phyloP scores from a whole-genome alignment of 352 stramenopile genomes.

The Phytopythium boreale region DNA sequence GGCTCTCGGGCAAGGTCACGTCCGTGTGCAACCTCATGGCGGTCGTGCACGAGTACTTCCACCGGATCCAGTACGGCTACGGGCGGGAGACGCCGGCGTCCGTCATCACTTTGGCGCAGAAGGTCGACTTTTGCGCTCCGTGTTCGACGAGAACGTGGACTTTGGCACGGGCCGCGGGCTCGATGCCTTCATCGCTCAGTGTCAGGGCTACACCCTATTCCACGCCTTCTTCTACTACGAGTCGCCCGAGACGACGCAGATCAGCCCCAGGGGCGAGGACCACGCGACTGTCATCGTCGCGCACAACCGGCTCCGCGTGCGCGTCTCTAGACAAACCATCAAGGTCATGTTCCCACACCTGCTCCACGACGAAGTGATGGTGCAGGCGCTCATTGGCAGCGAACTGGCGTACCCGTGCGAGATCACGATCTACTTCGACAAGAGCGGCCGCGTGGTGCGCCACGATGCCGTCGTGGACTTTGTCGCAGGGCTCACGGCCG shows the following conservation, averaged over 20 bases:
- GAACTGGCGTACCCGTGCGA: slow-evolving; percentile 24
- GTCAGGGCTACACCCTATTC: no score
- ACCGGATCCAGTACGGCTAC: no score
- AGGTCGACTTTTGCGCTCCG: no score
- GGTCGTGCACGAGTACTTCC: no score
- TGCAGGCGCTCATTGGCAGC: slow-evolving; percentile 29
- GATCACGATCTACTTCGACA: slow-evolving; percentile 26
- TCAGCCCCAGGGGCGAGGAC: slow-evolving; percentile 2
- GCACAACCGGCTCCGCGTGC: slow-evolving; percentile 11
- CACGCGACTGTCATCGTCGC: slow-evolving; percentile 14
- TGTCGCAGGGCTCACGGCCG: slow-evolving; percentile 13
- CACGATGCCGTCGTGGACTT: slow-evolving; percentile 24
- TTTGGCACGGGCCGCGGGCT: no score
- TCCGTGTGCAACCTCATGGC: no score
- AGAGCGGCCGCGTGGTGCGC: slow-evolving; percentile 18
- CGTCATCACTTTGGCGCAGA: no score
- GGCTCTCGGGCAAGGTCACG: slow-evolving; percentile 8
- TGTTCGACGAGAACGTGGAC: no score
- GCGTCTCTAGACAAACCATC: slow-evolving; percentile 23
- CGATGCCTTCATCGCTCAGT: no score
- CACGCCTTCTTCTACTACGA: no score
- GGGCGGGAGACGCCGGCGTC: no score
- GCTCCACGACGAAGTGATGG: slow-evolving; percentile 26
- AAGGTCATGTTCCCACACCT: slow-evolving; percentile 32
- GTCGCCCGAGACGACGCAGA: no score